Percentiles rank a stretch among this genome's conserved stretches.
These are phyloP conservation scores for Rhodomyrtus psidioides DNA, from an alignment of 441 rosid species.

Conservation along the genomic window DNA sequence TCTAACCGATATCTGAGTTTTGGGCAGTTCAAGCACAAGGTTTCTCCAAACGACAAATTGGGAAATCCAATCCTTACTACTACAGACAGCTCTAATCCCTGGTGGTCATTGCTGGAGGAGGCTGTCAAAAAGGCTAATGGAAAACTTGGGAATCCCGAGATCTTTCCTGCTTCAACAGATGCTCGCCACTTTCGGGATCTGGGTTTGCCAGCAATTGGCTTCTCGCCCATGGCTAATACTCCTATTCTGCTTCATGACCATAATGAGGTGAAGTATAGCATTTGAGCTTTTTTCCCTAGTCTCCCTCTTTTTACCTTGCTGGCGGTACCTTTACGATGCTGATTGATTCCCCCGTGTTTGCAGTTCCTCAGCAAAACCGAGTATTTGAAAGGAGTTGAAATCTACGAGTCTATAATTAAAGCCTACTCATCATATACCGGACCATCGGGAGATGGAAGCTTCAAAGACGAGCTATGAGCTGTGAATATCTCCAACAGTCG, in stretches of 20 bases:
- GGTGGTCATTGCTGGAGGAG: constrained; percentile 81
- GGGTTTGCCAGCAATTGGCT: constrained; percentile 82
- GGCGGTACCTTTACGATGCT: not conserved
- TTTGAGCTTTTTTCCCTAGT: not conserved
- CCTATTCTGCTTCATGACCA: constrained; percentile 89
- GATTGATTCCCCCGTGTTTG: not conserved
- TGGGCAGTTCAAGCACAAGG: constrained; percentile 80
- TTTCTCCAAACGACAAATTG: constrained; percentile 13
- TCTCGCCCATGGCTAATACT: constrained; percentile 91
- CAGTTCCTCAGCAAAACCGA: constrained; percentile 77
- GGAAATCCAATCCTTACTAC: constrained; percentile 56
- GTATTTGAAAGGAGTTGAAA: constrained; percentile 74
- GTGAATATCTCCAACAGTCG: not conserved
- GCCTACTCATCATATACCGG: constrained; percentile 43
- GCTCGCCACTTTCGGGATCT: constrained; percentile 55
- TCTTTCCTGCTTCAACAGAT: constrained; percentile 90
- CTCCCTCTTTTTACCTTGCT: not conserved
- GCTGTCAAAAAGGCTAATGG: constrained; percentile 70
- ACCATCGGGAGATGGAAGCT: constrained; percentile 13
- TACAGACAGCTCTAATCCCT: constrained; percentile 61
- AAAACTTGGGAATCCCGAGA: constrained; percentile 60
- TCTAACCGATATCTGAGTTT: constrained; percentile 19
- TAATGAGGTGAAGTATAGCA: constrained; percentile 50
- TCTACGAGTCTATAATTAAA: constrained; percentile 67
- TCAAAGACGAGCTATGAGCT: constrained; percentile 43